A percentile compares a stretch with the other conserved stretches of the same genome.
Conservation (phyloP, 306 rosid species). For the Vachellia collinsii region DNA sequence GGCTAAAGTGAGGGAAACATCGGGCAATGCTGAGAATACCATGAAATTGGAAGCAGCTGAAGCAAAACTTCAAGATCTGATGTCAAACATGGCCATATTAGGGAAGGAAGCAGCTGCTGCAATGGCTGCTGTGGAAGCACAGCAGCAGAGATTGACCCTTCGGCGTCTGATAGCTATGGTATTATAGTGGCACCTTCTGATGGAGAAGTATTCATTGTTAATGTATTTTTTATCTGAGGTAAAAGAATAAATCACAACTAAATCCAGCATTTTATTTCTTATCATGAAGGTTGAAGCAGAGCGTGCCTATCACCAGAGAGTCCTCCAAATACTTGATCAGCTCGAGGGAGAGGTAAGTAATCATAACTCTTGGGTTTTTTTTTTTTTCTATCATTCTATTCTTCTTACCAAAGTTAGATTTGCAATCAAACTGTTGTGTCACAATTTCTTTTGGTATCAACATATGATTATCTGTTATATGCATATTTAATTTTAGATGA, state of each 20-base stretch:
- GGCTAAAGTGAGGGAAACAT: conserved; percentile 8
- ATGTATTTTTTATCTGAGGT: background rate
- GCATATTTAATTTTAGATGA: conserved; percentile 8
- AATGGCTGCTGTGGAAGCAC: conserved; percentile 16
- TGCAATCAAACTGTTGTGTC: background rate
- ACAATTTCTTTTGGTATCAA: background rate
- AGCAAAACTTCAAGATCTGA: conserved; percentile 12
- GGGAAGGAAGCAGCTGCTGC: conserved; percentile 22
- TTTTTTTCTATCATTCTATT: background rate
- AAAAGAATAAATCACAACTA: conserved; percentile 1
- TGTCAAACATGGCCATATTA: background rate
- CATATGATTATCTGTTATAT: conserved; percentile 1
- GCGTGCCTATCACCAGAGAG: conserved; percentile 18
- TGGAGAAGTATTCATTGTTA: background rate
- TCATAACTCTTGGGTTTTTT: background rate
- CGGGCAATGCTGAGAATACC: background rate
- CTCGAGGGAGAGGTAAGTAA: conserved; percentile 12
- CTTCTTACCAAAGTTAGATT: background rate
- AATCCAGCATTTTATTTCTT: background rate
- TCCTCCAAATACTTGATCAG: conserved; percentile 18
- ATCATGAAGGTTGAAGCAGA: conserved; percentile 13
- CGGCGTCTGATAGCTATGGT: conserved; percentile 18
- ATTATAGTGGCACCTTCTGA: background rate
- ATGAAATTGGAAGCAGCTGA: conserved; percentile 22
- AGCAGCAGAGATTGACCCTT: conserved; percentile 10